Evolutionary conservation across 2,329 filamentous ascomycete genomes (phyloP), one percentile per base, ranked within the genome.

Genomic region (Talaromyces albobiverticillius): DNA sequence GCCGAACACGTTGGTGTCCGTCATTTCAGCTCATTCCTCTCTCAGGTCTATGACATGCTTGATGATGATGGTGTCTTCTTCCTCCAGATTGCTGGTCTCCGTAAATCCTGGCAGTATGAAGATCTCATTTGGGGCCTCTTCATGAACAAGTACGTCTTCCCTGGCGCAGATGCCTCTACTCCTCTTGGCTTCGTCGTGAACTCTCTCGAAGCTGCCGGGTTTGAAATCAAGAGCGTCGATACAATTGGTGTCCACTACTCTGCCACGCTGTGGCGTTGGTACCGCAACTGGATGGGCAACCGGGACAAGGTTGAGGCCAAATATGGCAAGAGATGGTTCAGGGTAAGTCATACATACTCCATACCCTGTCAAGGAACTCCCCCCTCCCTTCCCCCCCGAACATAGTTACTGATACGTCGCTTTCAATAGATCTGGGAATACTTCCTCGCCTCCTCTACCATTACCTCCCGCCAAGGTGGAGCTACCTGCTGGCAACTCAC

Each of bases 71-170:
- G 94, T 72, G 84, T 90, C 61, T 95, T 97, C 80, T 96, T 94
- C 83, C 82, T 97, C 57, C 94, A 97, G 75, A 91, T 95, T 65
- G 91, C 93, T 64, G 94, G 94, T 76, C 83, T 99, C 58, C 88
- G 94, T 64, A 95, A 95, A 79, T 80, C 82, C 60, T 97, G 94
- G 94, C 94, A 97, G 75, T 97, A 96, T 69, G 92, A 97, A 80
- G 93, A 97, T 76, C 83, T 96, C 49, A 89, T 93, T 73, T 97
- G 94, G 94, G 94, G 94, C 71, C 82, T 97, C 45, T 97, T 96
- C 83, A 95, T 97, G 91, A 97, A 97, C 86, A 96, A 96, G 80
- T 96, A 97, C 76, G 82, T 97, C 72, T 97, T 97, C 83, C 94
- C 92, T 31, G 94, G 94, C 70, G 94, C 94, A 49, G 94, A 97